Base-by-base conservation (phyloP, 73 alveolate species). In the Paramecium tetraurelia region DNA sequence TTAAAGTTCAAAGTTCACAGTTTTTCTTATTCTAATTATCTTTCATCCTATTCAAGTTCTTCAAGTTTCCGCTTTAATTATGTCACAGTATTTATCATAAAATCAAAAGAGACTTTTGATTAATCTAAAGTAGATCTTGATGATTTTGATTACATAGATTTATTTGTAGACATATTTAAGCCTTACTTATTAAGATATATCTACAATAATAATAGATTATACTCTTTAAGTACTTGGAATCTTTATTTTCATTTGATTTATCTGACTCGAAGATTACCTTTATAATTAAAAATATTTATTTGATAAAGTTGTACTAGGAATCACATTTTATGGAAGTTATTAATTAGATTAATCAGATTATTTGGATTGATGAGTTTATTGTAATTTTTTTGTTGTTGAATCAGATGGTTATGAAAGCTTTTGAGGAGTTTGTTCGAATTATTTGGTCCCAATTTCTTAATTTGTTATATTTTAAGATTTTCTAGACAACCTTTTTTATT, bases 51-150 rank as follows among this genome's bases (percentile, higher is more conserved):
- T 20, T 71, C 86, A 20, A 71, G 29, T 71, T 71, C 86, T 27
- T 71, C 33, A 1, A 71, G 58, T 27, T 36, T 29, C 29, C 41
- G 29, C 29, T 71, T 71, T 36, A 71, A 71, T 36, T 33, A 27
- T 8, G 50, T 24, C 0, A 71, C 86, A 29, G 86, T 71, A 20
- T 20, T 71, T 9, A 71, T 33, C 86, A 71, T 71, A 36, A 29
- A 71, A 36, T 71, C 86, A 71, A 71, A 29, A 24, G 86, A 71
- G 16, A 71, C 29, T 20, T 71, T 71, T 11, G 86, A 71, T 71
- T 71, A 71, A 31, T 71, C 86, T 33, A 29, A 36, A 36, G 86
- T 71, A 71, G 86, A 71, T 71, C 41, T 71, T 29, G 86, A 71
- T 24, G 86, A 71, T 71, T 33, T 71, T 1, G 86, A 71, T 71